A percentile compares a stretch with the other conserved stretches of the same genome.
Conservation (phyloP, 192 early-diverging fungal genomes). For the Rhizophagus clarus region DNA sequence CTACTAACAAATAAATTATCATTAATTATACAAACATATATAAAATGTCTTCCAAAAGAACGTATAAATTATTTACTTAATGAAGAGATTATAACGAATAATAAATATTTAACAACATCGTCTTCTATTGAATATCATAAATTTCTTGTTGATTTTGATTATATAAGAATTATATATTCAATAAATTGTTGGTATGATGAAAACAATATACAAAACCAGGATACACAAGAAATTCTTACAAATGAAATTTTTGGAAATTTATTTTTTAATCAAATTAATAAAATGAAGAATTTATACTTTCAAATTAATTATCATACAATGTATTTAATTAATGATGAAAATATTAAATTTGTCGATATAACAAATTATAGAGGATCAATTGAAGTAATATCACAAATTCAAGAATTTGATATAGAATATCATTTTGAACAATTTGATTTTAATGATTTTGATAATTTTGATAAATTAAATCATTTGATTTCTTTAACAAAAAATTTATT, state of each 20-base stretch:
- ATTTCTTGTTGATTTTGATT: neutral
- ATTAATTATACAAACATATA: neutral
- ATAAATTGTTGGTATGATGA: neutral
- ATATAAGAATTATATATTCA: neutral
- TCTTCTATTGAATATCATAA: neutral
- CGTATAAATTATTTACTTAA: neutral
- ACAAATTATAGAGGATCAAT: neutral
- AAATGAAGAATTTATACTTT: neutral
- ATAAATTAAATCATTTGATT: neutral
- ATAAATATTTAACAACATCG: neutral
- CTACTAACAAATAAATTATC: neutral
- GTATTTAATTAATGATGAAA: neutral
- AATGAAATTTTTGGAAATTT: neutral
- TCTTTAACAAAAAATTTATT: neutral
- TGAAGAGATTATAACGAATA: neutral
- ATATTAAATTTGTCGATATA: neutral
- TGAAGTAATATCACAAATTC: neutral
- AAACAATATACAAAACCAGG: neutral
- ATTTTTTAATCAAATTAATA: neutral
- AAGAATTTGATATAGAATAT: neutral
- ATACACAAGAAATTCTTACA: neutral
- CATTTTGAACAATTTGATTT: neutral
- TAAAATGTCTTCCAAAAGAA: neutral
- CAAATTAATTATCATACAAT: neutral
- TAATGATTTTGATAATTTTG: neutral